phyloP scores from a whole-genome alignment of 1,139 yeast genomes.

The Kodamaea alishanica region DNA sequence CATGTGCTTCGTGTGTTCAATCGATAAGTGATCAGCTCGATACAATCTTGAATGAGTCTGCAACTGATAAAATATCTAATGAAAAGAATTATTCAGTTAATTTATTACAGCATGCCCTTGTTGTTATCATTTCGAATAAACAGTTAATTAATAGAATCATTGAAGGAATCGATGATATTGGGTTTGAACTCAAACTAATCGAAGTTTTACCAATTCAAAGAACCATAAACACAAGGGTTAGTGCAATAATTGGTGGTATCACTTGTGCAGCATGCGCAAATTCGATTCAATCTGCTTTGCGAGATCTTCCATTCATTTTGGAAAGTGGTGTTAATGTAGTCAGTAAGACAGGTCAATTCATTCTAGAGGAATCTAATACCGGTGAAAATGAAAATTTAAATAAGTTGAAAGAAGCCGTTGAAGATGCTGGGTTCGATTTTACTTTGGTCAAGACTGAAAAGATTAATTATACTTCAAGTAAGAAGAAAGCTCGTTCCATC shows the following conservation, averaged over 20 bases:
- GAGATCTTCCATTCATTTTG: conserved; percentile 50
- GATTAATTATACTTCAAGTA: conserved; percentile 45
- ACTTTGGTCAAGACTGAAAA: conserved; percentile 37
- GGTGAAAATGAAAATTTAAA: conserved; percentile 25
- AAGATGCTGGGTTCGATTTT: conserved; percentile 66
- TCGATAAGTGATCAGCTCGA: conserved; percentile 45
- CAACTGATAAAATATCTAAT: neutral
- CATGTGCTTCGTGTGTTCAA: conserved; percentile 58
- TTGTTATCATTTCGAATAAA: conserved; percentile 48
- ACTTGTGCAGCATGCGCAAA: conserved; percentile 71
- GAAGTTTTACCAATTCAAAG: conserved; percentile 59
- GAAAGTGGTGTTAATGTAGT: conserved; percentile 55
- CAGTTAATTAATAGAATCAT: conserved; percentile 50
- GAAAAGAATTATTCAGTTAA: conserved; percentile 40
- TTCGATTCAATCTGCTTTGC: conserved; percentile 49
- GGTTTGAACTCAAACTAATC: conserved; percentile 54
- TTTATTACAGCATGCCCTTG: conserved; percentile 40
- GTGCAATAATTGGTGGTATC: conserved; percentile 68
- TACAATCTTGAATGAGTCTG: conserved; percentile 21
- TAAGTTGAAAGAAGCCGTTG: conserved; percentile 47
- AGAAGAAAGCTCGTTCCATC: conserved; percentile 50
- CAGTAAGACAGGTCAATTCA: conserved; percentile 58
- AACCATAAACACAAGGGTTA: conserved; percentile 45
- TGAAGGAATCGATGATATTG: conserved; percentile 47
- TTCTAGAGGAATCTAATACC: conserved; percentile 38